Evolutionary conservation across 768 basidiomycete species (phyloP).

Genomic region (Lactifluus pinguis): DNA sequence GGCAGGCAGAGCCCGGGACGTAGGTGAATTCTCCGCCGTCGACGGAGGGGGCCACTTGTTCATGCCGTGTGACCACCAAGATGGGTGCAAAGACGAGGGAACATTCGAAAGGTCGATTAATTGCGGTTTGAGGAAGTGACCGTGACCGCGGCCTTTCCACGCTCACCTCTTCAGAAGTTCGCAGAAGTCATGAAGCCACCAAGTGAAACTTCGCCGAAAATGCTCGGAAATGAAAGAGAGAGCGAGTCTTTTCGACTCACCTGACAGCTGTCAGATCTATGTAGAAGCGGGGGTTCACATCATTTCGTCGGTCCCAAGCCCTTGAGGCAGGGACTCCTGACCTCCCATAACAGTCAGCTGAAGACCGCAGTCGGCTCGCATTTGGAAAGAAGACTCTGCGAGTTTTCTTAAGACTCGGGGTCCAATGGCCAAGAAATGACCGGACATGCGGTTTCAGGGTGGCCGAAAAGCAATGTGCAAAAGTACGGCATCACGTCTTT

Average conservation of each 20-base stretch:
- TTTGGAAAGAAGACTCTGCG: background rate
- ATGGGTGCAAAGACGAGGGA: background rate
- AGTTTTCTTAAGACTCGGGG: background rate
- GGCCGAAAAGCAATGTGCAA: background rate
- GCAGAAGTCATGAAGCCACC: constrained; percentile 1
- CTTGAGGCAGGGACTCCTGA: background rate
- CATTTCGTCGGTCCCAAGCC: background rate
- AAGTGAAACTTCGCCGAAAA: background rate
- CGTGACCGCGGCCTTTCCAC: constrained; percentile 8
- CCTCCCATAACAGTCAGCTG: background rate
- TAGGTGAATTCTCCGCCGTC: background rate
- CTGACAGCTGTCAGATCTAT: constrained; percentile 14
- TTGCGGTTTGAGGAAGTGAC: constrained; percentile 6
- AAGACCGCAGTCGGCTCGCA: background rate
- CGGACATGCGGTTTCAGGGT: background rate
- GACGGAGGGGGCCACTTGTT: background rate
- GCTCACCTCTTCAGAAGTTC: constrained; percentile 1
- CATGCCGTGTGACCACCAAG: background rate
- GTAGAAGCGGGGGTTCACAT: constrained; percentile 5
- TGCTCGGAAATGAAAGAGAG: constrained; percentile 1
- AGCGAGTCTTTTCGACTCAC: constrained; percentile 1
- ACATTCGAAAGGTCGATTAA: constrained; percentile 3
- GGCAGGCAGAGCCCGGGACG: background rate
- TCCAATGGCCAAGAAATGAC: background rate
- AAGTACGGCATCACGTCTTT: background rate